These are phyloP conservation scores for Pythium phragmiticola DNA, from an alignment of 352 stramenopile genomes.

Conservation along the genomic window DNA sequence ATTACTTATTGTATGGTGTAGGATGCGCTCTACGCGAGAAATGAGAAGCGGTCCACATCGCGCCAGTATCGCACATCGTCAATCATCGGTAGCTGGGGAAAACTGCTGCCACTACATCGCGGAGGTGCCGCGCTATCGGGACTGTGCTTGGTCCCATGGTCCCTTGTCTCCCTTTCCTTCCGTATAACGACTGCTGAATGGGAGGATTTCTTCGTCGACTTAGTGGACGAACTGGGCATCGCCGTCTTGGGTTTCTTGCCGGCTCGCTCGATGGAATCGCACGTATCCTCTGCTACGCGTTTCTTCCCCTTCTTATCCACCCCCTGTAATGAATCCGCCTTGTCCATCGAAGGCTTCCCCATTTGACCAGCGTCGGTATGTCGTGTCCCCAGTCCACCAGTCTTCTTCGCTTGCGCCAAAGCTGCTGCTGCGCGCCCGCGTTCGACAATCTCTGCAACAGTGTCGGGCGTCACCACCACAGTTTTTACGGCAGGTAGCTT, in stretches of 20 bases:
- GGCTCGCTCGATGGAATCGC: background rate
- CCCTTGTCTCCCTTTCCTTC: background rate
- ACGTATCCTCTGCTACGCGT: background rate
- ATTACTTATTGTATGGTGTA: background rate
- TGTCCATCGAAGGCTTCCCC: background rate
- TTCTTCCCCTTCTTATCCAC: constrained; percentile 6
- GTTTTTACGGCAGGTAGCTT: constrained; percentile 19
- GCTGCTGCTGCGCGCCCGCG: background rate
- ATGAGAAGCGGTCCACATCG: constrained; percentile 30
- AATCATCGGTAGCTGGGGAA: constrained; percentile 7
- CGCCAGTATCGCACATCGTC: constrained; percentile 27
- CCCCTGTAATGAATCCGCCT: background rate
- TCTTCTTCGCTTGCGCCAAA: constrained; percentile 2
- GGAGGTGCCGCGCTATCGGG: background rate
- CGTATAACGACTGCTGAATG: background rate
- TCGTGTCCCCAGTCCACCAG: background rate
- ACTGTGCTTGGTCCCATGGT: background rate
- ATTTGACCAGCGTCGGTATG: background rate
- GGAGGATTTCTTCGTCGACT: background rate
- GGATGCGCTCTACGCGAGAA: constrained; percentile 9
- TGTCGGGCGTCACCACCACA: constrained; percentile 6
- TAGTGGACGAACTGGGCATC: background rate
- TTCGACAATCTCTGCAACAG: constrained; percentile 11
- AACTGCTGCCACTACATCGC: background rate
- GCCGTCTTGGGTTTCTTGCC: constrained; percentile 13